These are phyloP conservation scores for Botrytis sinoallii DNA, from an alignment of 2,329 filamentous ascomycete species.

Conservation along the genomic window DNA sequence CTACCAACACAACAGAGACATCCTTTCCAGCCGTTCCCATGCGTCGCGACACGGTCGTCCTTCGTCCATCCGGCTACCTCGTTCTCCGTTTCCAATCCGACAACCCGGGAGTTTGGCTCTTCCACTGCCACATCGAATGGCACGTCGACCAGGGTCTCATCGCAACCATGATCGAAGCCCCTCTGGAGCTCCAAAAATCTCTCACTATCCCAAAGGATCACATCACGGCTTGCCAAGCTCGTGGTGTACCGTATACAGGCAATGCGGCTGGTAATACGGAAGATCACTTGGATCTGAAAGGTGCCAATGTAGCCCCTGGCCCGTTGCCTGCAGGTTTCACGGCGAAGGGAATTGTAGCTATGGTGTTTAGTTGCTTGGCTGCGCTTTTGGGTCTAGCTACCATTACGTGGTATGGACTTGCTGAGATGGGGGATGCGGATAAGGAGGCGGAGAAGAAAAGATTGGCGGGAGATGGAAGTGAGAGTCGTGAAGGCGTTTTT, in stretches of 20 bases:
- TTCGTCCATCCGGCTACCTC: conserved; percentile 64
- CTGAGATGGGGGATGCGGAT: conserved; percentile 36
- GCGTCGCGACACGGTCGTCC: conserved; percentile 64
- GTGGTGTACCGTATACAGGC: conserved; percentile 52
- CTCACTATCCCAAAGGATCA: conserved; percentile 59
- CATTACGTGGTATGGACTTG: conserved; percentile 36
- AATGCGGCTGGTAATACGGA: conserved; percentile 73
- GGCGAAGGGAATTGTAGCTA: conserved; percentile 34
- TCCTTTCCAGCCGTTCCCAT: conserved; percentile 56
- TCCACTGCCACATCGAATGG: conserved; percentile 83
- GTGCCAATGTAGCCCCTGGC: conserved; percentile 40
- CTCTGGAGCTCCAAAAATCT: conserved; percentile 33
- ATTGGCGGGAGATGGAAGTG: background rate
- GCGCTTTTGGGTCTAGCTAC: conserved; percentile 34
- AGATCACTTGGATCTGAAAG: conserved; percentile 60
- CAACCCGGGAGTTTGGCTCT: conserved; percentile 68
- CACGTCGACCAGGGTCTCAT: conserved; percentile 66
- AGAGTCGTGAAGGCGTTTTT: background rate
- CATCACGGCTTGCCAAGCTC: conserved; percentile 54
- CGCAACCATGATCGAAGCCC: conserved; percentile 51
- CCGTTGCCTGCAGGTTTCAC: conserved; percentile 36
- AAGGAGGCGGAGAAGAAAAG: conserved; percentile 28
- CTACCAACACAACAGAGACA: conserved; percentile 43
- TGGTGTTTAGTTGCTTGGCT: conserved; percentile 34
- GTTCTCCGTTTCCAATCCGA: conserved; percentile 66